phyloP scores from a whole-genome alignment of 495 filamentous ascomycete genomes.

The Sordaria brevicollis region DNA sequence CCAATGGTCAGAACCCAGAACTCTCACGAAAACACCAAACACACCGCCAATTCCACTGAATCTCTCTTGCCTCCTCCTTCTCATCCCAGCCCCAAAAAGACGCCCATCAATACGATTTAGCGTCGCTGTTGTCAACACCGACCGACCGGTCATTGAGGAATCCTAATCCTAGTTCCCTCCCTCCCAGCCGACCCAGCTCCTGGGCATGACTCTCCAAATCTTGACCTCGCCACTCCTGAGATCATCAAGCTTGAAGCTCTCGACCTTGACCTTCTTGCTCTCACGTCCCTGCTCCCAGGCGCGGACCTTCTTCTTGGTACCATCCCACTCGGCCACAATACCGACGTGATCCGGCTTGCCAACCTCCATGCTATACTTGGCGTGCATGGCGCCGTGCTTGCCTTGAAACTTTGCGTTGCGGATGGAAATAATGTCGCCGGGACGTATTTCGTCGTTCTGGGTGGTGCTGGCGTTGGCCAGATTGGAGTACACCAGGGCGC shows the following conservation, averaged over 20 bases:
- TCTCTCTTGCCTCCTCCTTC: not conserved
- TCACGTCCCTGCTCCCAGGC: slow-evolving; percentile 94
- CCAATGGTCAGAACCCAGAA: not conserved
- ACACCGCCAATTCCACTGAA: not conserved
- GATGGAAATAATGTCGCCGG: slow-evolving; percentile 88
- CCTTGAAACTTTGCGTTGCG: slow-evolving; percentile 93
- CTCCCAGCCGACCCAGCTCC: slow-evolving; percentile 87
- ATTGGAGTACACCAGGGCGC: slow-evolving; percentile 86
- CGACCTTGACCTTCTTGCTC: slow-evolving; percentile 85
- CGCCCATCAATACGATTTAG: not conserved
- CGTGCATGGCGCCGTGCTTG: slow-evolving; percentile 88
- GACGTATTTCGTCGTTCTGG: slow-evolving; percentile 87
- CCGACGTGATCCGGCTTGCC: slow-evolving; percentile 90
- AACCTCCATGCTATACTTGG: slow-evolving; percentile 82
- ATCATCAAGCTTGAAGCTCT: slow-evolving; percentile 90
- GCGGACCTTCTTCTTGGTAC: slow-evolving; percentile 93
- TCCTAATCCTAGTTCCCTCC: slow-evolving; percentile 1
- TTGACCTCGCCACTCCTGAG: slow-evolving; percentile 89
- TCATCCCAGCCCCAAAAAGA: not conserved
- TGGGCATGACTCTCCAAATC: slow-evolving; percentile 92
- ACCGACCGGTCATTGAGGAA: not conserved
- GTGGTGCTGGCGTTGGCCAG: slow-evolving; percentile 83
- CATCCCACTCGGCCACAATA: slow-evolving; percentile 97
- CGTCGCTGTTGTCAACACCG: not conserved
- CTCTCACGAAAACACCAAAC: not conserved